phyloP scores from a whole-genome alignment of 441 rosid species.

The Geranium incanum region DNA sequence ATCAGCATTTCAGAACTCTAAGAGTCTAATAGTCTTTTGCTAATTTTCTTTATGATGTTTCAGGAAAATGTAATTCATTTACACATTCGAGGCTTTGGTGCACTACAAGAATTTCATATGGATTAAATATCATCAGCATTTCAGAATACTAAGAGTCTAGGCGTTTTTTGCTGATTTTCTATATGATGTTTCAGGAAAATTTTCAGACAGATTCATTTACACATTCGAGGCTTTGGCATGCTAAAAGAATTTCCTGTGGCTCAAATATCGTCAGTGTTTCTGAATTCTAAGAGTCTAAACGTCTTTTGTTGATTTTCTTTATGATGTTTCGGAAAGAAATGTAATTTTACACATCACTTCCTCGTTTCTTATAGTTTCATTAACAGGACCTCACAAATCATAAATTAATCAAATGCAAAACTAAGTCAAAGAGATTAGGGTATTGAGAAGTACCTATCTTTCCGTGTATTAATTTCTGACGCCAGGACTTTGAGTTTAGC shows the following conservation, averaged over 20 bases:
- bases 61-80: not conserved
- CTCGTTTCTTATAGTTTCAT: too few relatives aligned
- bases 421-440: not conserved
- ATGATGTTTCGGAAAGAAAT: not conserved
- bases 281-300: not conserved
- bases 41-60: not conserved
- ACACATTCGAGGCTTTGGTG: not conserved
- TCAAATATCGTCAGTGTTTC: not conserved
- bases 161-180: not conserved
- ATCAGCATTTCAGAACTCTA: not conserved
- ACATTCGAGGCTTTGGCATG: not conserved
- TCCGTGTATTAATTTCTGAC: conserved; percentile 31
- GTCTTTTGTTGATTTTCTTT: not conserved
- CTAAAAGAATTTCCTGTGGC: not conserved
- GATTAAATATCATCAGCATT: not conserved
- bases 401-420: too few relatives aligned
- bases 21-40: not conserved
- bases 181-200: not conserved
- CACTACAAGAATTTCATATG: not conserved
- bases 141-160: not conserved
- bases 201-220: too few relatives aligned
- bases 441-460: conserved; percentile 35
- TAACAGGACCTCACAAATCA: too few relatives aligned
- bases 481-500: conserved; percentile 42
- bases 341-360: too few relatives aligned